phyloP scores from a whole-genome alignment of 2,329 filamentous ascomycete species.

The Metarhizium humberi region DNA sequence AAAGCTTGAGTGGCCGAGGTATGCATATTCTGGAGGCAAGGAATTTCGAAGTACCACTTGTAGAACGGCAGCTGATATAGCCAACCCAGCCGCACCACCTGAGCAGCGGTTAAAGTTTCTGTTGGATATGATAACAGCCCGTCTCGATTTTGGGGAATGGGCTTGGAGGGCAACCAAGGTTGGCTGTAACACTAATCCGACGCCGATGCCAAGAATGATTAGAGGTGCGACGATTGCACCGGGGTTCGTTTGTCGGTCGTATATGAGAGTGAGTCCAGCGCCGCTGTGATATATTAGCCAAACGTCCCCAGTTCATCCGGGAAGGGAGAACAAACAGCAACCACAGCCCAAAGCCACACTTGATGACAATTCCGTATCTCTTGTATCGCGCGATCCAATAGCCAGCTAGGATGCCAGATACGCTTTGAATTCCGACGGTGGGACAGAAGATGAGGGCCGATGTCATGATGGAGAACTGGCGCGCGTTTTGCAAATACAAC shows the following conservation, averaged over 20 bases:
- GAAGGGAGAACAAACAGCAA: constrained; percentile 17
- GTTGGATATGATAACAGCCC: constrained; percentile 43
- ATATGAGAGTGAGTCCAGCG: too few species aligned
- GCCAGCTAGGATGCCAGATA: constrained; percentile 33
- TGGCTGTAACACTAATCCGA: constrained; percentile 35
- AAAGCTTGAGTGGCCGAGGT: too few species aligned
- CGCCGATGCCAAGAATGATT: neutral
- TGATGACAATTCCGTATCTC: constrained; percentile 51
- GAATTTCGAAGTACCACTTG: too few species aligned
- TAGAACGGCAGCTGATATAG: constrained; percentile 28
- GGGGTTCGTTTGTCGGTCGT: too few species aligned
- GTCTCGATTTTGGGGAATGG: constrained; percentile 36
- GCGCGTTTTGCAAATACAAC: constrained; percentile 51
- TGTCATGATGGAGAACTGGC: constrained; percentile 22
- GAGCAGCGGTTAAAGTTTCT: constrained; percentile 53
- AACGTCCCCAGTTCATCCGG: too few species aligned
- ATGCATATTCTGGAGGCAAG: too few species aligned
- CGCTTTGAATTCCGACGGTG: too few species aligned
- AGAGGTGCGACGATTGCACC: too few species aligned
- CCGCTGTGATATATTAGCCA: too few species aligned
- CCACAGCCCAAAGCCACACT: constrained; percentile 27
- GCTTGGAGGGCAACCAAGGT: constrained; percentile 39
- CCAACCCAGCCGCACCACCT: constrained; percentile 46
- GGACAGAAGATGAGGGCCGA: too few species aligned
- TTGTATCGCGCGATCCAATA: constrained; percentile 48